Conservation (phyloP, 2,329 filamentous ascomycete species). For the Rhexocercosporidium sp. region DNA sequence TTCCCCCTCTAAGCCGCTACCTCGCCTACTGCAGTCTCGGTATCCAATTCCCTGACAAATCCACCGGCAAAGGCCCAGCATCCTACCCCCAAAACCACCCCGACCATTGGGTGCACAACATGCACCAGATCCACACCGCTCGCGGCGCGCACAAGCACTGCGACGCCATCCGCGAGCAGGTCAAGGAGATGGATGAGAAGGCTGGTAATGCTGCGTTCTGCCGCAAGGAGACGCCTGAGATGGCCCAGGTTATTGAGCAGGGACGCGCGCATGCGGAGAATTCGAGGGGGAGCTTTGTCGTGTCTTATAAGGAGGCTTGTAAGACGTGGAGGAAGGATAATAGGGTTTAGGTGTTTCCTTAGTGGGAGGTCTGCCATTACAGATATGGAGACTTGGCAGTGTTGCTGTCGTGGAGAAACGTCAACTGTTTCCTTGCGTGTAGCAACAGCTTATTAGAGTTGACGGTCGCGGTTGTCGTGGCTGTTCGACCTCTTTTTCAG, state of each 20-base stretch:
- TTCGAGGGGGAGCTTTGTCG: neutral
- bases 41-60: slow-evolving; percentile 4
- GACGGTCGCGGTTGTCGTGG: no score
- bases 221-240: neutral
- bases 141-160: neutral
- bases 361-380: no score
- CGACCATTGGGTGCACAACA: slow-evolving; percentile 8
- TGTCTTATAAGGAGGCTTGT: neutral
- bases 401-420: no score
- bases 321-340: neutral
- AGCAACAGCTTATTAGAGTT: no score
- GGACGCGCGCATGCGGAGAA: neutral
- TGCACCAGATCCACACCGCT: neutral
- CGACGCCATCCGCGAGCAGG: neutral
- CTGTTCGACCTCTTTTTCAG: no score
- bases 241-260: neutral
- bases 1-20: slow-evolving; percentile 1
- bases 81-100: neutral
- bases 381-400: no score
- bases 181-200: slow-evolving; percentile 6
- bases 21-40: slow-evolving; percentile 7
- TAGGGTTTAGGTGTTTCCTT: neutral
- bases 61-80: neutral
- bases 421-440: no score
- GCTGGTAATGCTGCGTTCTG: neutral